phyloP scores from a whole-genome alignment of 1,284 basidiomycete species.

The Laetiporus sulphureus region DNA sequence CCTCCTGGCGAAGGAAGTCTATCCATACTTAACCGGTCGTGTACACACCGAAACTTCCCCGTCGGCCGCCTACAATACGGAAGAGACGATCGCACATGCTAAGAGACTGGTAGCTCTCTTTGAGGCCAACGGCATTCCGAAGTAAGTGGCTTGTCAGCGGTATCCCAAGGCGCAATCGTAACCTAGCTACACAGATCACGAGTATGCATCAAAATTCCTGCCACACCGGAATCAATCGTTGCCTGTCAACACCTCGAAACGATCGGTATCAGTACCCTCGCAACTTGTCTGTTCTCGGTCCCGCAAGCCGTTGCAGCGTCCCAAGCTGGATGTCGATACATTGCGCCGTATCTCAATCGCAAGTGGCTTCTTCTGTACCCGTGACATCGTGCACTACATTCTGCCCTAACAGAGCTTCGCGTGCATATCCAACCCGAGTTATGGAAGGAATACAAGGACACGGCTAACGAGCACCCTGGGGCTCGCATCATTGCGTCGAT shows the following conservation, averaged over 20 bases:
- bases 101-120: conserved; percentile 37
- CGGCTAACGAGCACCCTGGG: conserved; percentile 38
- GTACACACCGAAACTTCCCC: conserved; percentile 43
- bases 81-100: conserved; percentile 39
- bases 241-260: conserved; percentile 37
- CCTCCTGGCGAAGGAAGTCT: conserved; percentile 37
- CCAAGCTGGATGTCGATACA: conserved; percentile 40
- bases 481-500: conserved; percentile 32
- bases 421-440: conserved; percentile 37
- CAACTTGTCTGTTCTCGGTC: conserved; percentile 42
- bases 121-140: conserved; percentile 36
- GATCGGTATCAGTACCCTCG: conserved; percentile 38
- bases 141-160: conserved; percentile 19
- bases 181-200: conserved; percentile 26
- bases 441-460: conserved; percentile 36
- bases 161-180: not conserved
- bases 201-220: conserved; percentile 47
- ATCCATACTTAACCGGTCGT: conserved; percentile 38
- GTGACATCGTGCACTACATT: not conserved
- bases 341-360: conserved; percentile 48
- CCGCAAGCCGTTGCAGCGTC: conserved; percentile 40
- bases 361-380: no score
- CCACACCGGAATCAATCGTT: conserved; percentile 38
- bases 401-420: conserved; percentile 31
- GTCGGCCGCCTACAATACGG: conserved; percentile 34